Evolutionary conservation across 2,329 filamentous ascomycete genomes (phyloP).

Genomic region (Penicillium sp.): DNA sequence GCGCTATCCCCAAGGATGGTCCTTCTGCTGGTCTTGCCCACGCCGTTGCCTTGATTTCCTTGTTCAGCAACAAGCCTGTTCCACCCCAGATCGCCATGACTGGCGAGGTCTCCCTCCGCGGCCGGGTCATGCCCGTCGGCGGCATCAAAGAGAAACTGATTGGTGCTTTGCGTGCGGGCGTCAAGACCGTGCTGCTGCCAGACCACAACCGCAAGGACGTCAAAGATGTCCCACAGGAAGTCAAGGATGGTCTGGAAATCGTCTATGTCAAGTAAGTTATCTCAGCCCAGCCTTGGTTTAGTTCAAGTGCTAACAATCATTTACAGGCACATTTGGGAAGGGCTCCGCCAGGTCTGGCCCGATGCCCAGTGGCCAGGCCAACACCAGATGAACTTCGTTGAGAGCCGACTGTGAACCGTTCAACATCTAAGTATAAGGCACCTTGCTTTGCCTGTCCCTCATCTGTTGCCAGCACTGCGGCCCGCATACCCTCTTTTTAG

Average conservation of each 20-base stretch:
- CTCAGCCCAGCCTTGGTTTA: background rate
- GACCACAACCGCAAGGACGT: conserved; percentile 85
- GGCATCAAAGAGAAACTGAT: conserved; percentile 99
- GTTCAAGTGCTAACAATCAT: conserved; percentile 14
- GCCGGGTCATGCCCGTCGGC: conserved; percentile 84
- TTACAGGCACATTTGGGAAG: conserved; percentile 81
- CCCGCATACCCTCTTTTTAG: conserved; percentile 9
- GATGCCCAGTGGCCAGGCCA: conserved; percentile 75
- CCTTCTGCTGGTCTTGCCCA: conserved; percentile 79
- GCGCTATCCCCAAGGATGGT: conserved; percentile 90
- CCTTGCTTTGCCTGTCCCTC: background rate
- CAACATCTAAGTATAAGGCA: background rate
- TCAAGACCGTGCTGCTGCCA: conserved; percentile 86
- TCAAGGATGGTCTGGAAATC: conserved; percentile 77
- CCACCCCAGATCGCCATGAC: conserved; percentile 95
- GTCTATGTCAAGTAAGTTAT: conserved; percentile 70
- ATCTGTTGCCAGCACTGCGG: conserved; percentile 1
- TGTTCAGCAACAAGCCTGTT: conserved; percentile 78
- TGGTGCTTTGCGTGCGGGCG: conserved; percentile 80
- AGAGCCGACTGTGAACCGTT: conserved; percentile 63
- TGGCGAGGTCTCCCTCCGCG: conserved; percentile 67
- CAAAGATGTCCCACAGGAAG: conserved; percentile 81
- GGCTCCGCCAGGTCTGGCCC: conserved; percentile 82
- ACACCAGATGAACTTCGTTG: conserved; percentile 58
- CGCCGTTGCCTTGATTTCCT: conserved; percentile 80